Base-by-base conservation (phyloP, 768 basidiomycete genomes). In the Trametes cinnabarina region DNA sequence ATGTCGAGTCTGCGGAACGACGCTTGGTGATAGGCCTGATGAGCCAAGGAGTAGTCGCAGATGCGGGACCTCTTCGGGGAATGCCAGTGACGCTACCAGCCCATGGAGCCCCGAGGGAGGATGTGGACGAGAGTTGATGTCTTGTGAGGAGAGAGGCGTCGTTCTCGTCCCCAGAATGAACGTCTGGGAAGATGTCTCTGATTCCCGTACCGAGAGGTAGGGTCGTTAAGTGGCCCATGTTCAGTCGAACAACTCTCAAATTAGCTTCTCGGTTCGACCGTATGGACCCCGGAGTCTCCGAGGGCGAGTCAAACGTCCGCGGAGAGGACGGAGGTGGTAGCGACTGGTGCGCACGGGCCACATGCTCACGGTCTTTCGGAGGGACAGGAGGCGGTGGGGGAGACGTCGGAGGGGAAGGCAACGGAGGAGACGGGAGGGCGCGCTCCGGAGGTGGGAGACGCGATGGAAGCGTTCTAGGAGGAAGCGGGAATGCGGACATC, bases 271-370 rank as follows among this genome's bases (percentile, higher is more conserved):
- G 10, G 37, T 55, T 32, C 4, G 46, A 55, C 20, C 46, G 54
- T 14, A 55, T 32, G 12, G 54, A 55, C 2, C 46, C 26, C 3
- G 54, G 54, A 3, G 54, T 46, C 0, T 25, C 49, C 3, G 57
- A 28, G 2, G 43, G 26, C 20, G 49, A 40, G n/a, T 28, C 20
- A 19, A 46, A 11, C 0, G 42, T 14, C 20, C 40, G 47, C 1
- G 60, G 60, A 1, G 60, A 61, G 1, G 60, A 55, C 1, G 60
- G 55, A 8, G 60, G 54, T 20, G 60, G 60, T 3, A 61, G 50
- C 3, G 60, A 61, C 26, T 52, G 44, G 32, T 61, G 60, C 7
- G 50, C 37, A 8, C 60, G 54, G 1, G 37, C 37, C 10, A 51
- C 37, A 1, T 28, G 58, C 1, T 19, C 23, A n/a, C n/a, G 11